Percentiles rank a stretch among this genome's conserved stretches.
These are phyloP conservation scores for Komagataella phaffii DNA, from an alignment of 805 yeast species.

Conservation along the genomic window DNA sequence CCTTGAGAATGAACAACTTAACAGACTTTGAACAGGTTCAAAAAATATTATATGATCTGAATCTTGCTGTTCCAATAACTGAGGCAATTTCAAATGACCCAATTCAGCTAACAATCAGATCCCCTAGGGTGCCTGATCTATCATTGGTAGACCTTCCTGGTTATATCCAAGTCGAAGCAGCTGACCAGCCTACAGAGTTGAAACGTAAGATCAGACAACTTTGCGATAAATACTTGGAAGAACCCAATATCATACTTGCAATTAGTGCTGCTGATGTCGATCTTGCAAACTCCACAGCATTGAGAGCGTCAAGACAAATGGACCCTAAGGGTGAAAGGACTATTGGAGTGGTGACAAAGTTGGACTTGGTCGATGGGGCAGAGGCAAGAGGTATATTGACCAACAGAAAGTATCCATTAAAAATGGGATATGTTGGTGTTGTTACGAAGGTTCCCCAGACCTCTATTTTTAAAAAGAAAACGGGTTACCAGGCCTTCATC, in stretches of 20 bases:
- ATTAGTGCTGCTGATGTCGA: conserved; percentile 98
- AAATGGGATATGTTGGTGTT: conserved; percentile 98
- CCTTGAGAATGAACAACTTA: conserved; percentile 65
- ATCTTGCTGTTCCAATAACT: conserved; percentile 78
- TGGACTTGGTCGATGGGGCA: conserved; percentile 77
- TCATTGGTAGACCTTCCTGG: conserved; percentile 96
- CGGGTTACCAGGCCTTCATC: conserved; percentile 49
- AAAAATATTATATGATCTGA: conserved; percentile 72
- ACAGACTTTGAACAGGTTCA: conserved; percentile 87
- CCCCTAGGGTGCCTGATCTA: conserved; percentile 84
- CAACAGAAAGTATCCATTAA: conserved; percentile 77
- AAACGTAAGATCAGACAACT: conserved; percentile 67
- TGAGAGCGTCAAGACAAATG: conserved; percentile 75
- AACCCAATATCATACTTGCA: conserved; percentile 90
- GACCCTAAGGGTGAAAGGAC: conserved; percentile 96
- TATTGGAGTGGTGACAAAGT: conserved; percentile 88
- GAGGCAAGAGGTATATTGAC: conserved; percentile 54
- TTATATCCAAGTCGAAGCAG: conserved; percentile 91
- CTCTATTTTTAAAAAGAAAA: conserved; percentile 37
- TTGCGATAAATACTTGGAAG: conserved; percentile 76
- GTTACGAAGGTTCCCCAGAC: conserved; percentile 63
- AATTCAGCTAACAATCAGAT: conserved; percentile 79
- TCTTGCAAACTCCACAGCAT: conserved; percentile 89
- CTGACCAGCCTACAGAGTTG: conserved; percentile 83
- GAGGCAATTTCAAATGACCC: conserved; percentile 92